Base-by-base conservation (phyloP, 305 asterid species). In the Rubia peregrina region DNA sequence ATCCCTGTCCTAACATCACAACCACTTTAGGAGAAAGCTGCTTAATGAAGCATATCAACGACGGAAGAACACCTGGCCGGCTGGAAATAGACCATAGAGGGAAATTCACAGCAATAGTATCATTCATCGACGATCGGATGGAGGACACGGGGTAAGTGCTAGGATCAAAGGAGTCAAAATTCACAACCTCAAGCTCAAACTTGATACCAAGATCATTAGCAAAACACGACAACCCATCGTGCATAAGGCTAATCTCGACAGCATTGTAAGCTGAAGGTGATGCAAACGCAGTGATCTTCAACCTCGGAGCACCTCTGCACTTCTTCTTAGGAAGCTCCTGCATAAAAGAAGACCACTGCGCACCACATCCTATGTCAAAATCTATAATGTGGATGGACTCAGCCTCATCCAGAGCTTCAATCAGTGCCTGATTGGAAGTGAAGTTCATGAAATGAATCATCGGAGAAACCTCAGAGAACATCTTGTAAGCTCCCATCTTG, bases 271-370 rank as follows among this genome's bases (percentile, higher is more conserved):
- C 77, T 30, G 87, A 79, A 41, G 87, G 89, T 55, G 91, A 86
- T 5, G 85, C 86, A 78, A 86, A 86, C 24, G 91, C 89, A 0
- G 89, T 83, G 43, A 86, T 84, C 76, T 84, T 86, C 30, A 86
- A 24, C 13, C 80, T 79, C n/a, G 81, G 72, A 7, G 68, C 21
- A 21, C 78, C 81, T 26, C 73, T 69, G 60, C 73, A 81, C 69
- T 72, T 72, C 57, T 68, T 72, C 51, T 68, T 74, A 0, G 86
- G 86, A 42, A 86, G 85, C 69, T 86, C 91, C 68, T 80, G 86
- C 83, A 86, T 83, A 70, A 86, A 84, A 24, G 91, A 84, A 70
- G 91, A 78, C 91, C 91, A 86, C 22, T 84, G 89, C 61, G 83
- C 91, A 61, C 91, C 91, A 74, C 77, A 74, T 13, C 91, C 91